A percentile compares a stretch with the other conserved stretches of the same genome.
phyloP scores from a whole-genome alignment of 495 filamentous ascomycete genomes.

The Podospora fimiseda region DNA sequence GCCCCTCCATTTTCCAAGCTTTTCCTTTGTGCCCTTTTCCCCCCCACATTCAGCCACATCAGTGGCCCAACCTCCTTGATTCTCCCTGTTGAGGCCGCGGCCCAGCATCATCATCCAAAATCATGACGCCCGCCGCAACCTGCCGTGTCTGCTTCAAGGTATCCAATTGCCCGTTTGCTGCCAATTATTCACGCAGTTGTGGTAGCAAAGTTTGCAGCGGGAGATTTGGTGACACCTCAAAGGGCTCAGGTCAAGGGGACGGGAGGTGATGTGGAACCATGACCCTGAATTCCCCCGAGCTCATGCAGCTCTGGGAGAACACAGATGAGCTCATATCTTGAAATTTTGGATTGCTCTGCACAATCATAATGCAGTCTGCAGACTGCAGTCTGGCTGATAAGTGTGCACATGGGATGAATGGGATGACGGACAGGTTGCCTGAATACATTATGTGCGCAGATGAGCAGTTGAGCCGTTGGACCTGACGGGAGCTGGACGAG shows the following conservation, averaged over 20 bases:
- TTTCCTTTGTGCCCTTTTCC: too few relatives aligned
- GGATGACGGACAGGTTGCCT: not conserved
- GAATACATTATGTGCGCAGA: not conserved
- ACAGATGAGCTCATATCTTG: not conserved
- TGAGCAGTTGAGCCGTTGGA: not conserved
- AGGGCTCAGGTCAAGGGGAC: not conserved
- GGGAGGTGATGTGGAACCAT: not conserved
- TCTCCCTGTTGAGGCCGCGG: too few relatives aligned
- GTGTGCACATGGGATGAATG: not conserved
- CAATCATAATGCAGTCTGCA: not conserved
- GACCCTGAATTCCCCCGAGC: not conserved
- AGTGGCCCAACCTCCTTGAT: constrained; percentile 26
- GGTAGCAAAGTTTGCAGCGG: not conserved
- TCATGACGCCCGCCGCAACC: not conserved
- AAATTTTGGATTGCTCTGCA: not conserved
- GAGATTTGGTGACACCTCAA: not conserved
- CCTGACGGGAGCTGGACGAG: not conserved
- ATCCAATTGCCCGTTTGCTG: not conserved
- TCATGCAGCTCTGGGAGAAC: too few relatives aligned
- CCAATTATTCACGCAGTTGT: not conserved
- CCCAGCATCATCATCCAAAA: not conserved
- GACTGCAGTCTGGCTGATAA: not conserved
- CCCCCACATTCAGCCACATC: constrained; percentile 2
- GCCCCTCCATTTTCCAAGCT: constrained; percentile 9
- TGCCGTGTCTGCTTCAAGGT: too few relatives aligned